Evolutionary conservation across 495 filamentous ascomycete species (phyloP), one percentile per base, ranked within the genome.

Genomic region (Penicillium fimorum): DNA sequence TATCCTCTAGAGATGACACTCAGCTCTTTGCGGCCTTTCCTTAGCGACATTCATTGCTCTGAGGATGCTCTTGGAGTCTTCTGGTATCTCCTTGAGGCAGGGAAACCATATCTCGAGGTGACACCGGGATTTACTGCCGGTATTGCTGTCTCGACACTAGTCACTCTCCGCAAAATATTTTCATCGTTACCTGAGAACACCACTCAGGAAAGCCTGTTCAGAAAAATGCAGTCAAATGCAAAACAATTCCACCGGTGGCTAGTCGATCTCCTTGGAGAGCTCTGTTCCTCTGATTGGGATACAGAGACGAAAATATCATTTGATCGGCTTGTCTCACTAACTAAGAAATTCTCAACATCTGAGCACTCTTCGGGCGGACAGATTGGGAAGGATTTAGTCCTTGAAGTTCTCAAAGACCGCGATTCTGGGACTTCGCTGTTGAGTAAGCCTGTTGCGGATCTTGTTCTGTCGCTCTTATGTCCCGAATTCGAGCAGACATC

Each of bases 1-100:
- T 97, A 97, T 70, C 88, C 90, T 6, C 71, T 97, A n/a, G 90
- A 97, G 65, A 95, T 96, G 91, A 75, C 92, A 1, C 76, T 97
- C 24, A 88, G 91, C 62, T 84, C 90, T 4, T 78, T 97, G 40
- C 79, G 86, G 17, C 86, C 87, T 2, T 96, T 89, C 58, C 77
- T 97, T 18, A 82, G 84, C 1, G 89, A 97, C 62, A 73, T 83
- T 2, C 84, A 92, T 63, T 97, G 92, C 68, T 88, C 92, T n/a
- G 90, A 96, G 60, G 94, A 99, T 75, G 84, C 90, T 5, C 72
- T 97, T 32, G 93, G 91, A 0, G 81, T 99, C 32, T 79, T 90
- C 41, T 90, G 91, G 74, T 97, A 96, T 65, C 79, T 99, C 3
- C 70, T 97, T 9, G 78, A 83, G 6, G 74, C 80, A 43, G 92